Evolutionary conservation across 495 filamentous ascomycete genomes (phyloP), one percentile per base, ranked within the genome.

Genomic region (Penicillium paradoxum): DNA sequence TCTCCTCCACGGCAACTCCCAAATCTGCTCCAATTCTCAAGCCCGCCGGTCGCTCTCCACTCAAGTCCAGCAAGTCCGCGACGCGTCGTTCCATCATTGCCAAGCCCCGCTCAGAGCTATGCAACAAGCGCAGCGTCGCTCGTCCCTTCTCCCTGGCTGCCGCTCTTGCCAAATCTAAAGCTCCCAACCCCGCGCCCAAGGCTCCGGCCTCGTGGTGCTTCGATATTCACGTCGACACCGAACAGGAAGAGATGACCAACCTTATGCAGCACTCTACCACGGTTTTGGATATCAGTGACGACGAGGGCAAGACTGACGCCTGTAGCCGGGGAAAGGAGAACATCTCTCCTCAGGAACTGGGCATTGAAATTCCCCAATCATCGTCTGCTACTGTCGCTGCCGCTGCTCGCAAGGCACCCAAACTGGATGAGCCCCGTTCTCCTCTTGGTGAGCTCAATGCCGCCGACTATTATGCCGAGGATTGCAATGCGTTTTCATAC

Each of bases 151-250:
- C 86, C 38, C 83, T 93, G 51, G 86, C 89, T 57, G 83, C 87
- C 17, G 89, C 89, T 11, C 79, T 95, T n/a, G 61, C 70, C 7
- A 60, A 64, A 44, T 47, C 62, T 44, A 75, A 71, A 51, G 65
- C 53, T 25, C 45, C 58, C 2, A 71, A 74, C 21, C 29, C 62
- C 15, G 45, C 58, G 22, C 51, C 78, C 11, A 76, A 79, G 45
- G 66, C 73, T 39, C 82, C 79, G 21, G 81, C 82, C 19, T 79
- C 80, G 14, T 97, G 92, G 92, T 85, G 86, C 73, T 97, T 97
- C 66, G 84, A 90, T 37, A 97, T 98, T 68, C 84, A 98, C 62
- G 91, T 96, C 64, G 93, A 98, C 69, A 88, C 88, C 0, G 80
- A 82, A 27, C 87, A 95, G 58, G 89, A 98, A 58, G 83, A 91